Evolutionary conservation across 352 stramenopile species (phyloP).

Genomic region (Phytophthora agathidicida): DNA sequence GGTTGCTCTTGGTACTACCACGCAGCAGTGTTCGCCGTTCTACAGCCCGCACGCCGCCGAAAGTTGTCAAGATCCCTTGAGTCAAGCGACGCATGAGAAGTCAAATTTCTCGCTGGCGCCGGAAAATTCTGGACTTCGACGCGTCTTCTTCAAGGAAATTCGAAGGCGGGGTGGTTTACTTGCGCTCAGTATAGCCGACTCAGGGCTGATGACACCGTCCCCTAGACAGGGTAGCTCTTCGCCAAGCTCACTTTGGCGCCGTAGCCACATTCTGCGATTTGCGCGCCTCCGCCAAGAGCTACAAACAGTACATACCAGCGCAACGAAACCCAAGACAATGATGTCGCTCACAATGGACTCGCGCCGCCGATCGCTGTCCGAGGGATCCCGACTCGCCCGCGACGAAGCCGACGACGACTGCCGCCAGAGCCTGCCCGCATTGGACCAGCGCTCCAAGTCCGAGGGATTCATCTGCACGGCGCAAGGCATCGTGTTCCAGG

Average conservation of each 20-base stretch:
- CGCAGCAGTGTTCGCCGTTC: no score
- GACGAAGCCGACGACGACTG: slow-evolving; percentile 11
- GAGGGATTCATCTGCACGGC: slow-evolving; percentile 42
- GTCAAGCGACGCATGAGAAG: slow-evolving; percentile 9
- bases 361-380: slow-evolving; percentile 21
- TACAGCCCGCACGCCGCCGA: no score
- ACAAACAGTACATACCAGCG: neutral
- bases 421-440: slow-evolving; percentile 7
- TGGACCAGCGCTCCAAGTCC: slow-evolving; percentile 35
- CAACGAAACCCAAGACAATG: no score
- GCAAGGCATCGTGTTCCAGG: slow-evolving; percentile 35
- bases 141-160: slow-evolving; percentile 24
- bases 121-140: slow-evolving; percentile 23
- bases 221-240: no score
- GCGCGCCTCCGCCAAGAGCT: slow-evolving; percentile 16
- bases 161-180: no score
- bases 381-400: slow-evolving; percentile 16
- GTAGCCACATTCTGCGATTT: no score
- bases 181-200: no score
- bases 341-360: slow-evolving; percentile 17
- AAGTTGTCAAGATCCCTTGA: no score
- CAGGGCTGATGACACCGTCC: no score
- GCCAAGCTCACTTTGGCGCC: slow-evolving; percentile 14
- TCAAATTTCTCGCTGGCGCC: slow-evolving; percentile 8
- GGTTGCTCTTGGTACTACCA: no score